A percentile compares a stretch with the other conserved stretches of the same genome.
These are phyloP conservation scores for Globisporangium takayamanum DNA, from an alignment of 352 stramenopile species.

Conservation along the genomic window DNA sequence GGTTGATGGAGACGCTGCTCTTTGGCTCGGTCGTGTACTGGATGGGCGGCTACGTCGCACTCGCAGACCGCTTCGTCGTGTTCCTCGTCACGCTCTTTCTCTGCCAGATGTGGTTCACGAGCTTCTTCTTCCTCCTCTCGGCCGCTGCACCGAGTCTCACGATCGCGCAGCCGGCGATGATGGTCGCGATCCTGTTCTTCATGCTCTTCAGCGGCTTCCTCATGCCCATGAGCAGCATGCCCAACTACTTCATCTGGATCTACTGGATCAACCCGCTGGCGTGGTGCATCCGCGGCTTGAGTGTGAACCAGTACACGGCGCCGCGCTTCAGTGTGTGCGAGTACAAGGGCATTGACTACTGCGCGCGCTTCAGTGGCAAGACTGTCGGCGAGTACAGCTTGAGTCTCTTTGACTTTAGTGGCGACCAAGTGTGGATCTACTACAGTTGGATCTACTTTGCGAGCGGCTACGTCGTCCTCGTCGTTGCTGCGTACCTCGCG, in stretches of 20 bases:
- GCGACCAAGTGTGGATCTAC: conserved; percentile 48
- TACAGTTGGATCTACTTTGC: conserved; percentile 49
- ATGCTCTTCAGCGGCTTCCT: conserved; percentile 70
- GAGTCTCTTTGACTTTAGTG: conserved; percentile 40
- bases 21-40: conserved; percentile 89
- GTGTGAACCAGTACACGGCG: conserved; percentile 57
- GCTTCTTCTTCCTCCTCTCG: conserved; percentile 65
- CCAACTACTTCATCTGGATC: conserved; percentile 62
- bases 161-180: conserved; percentile 54
- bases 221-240: conserved; percentile 49
- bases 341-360: conserved; percentile 53
- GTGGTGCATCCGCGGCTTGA: conserved; percentile 56
- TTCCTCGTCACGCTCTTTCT: conserved; percentile 69
- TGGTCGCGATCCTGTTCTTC: conserved; percentile 59
- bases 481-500: conserved; percentile 26
- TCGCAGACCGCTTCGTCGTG: conserved; percentile 36
- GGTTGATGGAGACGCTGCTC: conserved; percentile 65
- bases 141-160: conserved; percentile 32
- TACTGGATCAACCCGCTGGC: conserved; percentile 74
- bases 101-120: conserved; percentile 58
- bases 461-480: conserved; percentile 37
- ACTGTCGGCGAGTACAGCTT: conserved; percentile 45
- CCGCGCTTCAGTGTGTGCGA: conserved; percentile 34
- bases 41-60: conserved; percentile 73
- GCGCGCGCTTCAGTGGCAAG: conserved; percentile 20